Evolutionary conservation across 2,329 filamentous ascomycete genomes (phyloP), one percentile per base, ranked within the genome.

Genomic region (Hymenoscyphus fraxineus): DNA sequence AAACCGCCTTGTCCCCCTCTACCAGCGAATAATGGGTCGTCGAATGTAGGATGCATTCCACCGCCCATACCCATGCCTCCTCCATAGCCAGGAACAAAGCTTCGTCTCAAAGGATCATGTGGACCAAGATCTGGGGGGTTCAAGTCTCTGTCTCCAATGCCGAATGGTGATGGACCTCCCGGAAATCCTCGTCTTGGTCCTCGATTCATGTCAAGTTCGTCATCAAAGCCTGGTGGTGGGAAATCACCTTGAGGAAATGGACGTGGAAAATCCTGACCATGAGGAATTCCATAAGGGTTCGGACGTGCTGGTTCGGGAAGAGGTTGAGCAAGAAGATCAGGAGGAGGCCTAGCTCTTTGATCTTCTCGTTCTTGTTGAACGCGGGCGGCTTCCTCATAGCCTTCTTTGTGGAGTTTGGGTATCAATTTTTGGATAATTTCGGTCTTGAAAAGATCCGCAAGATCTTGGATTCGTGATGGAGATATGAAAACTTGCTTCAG

Each of bases 1-100:
- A 81, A 77, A 0, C 80, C 82, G 6, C 79, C 79, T 12, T 76
- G 78, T 1, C 80, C 82, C 6, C 80, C 80, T 10, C 76, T 77
- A 0, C 88, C 89, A 6, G 83, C 83, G 74, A 97, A 97, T 58
- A 97, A 77, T 6, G 92, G 92, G 74, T 98, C 93, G 71, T 97
- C 92, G 75, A 97, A 95, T 0, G 93, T 96, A 0, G 95, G 95
- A 77, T 97, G 91, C 95, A 99, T 99, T 0, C 95, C 95, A 13
- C 89, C 87, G 12, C 84, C 84, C 22, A 87, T 84, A 15, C 86
- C 85, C 44, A 60, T 35, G 0, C 82, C 80, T n/a, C 82, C 79
- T 27, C 82, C 79, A 22, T 87, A 79, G 58, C 85, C 82, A 31
- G 83, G 81, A 6, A 87, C 85, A 63, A 92, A 85, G 2, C 85